A percentile compares a stretch with the other conserved stretches of the same genome.
phyloP scores from a whole-genome alignment of 345 rosid species.

The Litchi chinensis region DNA sequence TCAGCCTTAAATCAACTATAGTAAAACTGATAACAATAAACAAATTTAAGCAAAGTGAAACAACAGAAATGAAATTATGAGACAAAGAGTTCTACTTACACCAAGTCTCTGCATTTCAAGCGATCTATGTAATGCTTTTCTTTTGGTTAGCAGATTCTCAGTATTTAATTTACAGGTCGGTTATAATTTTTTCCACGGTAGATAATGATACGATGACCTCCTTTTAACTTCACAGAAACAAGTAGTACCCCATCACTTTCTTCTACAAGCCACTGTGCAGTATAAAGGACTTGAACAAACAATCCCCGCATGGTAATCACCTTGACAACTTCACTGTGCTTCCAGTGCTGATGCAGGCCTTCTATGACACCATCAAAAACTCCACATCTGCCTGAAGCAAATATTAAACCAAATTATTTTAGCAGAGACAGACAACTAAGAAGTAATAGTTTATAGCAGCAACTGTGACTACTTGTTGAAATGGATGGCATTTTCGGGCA shows the following conservation, averaged over 20 bases:
- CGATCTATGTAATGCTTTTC: conserved; percentile 70
- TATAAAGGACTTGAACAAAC: conserved; percentile 52
- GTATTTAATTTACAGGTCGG: conserved; percentile 56
- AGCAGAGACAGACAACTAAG: conserved; percentile 1
- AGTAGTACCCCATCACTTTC: conserved; percentile 79
- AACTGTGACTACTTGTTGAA: not conserved
- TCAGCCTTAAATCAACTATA: conserved; percentile 1
- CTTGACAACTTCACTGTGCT: conserved; percentile 79
- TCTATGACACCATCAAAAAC: conserved; percentile 83
- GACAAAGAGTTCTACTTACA: conserved; percentile 44
- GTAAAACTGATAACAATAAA: not conserved
- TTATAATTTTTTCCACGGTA: conserved; percentile 85
- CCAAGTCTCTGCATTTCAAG: conserved; percentile 77
- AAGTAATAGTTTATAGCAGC: not conserved
- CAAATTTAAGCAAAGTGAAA: not conserved
- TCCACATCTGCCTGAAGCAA: conserved; percentile 79
- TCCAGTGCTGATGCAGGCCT: conserved; percentile 93
- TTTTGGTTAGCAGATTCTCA: conserved; percentile 66
- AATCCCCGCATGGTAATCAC: conserved; percentile 77
- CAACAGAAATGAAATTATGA: not conserved
- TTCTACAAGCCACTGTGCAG: conserved; percentile 72
- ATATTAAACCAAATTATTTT: conserved; percentile 11
- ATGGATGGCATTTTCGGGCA: too few species aligned
- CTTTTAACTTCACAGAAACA: conserved; percentile 66
- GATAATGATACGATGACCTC: conserved; percentile 74